phyloP scores from a whole-genome alignment of 2,329 filamentous ascomycete genomes.

The Cadophora sp. region DNA sequence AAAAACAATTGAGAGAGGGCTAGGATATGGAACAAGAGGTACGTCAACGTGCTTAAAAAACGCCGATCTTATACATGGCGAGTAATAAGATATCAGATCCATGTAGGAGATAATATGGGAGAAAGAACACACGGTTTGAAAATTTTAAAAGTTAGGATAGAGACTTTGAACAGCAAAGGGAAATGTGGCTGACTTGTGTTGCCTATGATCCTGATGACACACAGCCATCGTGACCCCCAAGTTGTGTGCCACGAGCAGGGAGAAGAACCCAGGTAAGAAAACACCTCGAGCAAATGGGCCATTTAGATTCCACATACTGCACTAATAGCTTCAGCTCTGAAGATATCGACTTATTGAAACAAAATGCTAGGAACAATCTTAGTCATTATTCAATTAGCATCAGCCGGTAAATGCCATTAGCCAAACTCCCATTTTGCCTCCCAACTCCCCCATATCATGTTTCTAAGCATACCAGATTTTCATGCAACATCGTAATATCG shows the following conservation, averaged over 20 bases:
- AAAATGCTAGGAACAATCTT: not conserved
- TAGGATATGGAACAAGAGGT: not conserved
- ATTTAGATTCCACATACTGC: not conserved
- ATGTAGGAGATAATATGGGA: not conserved
- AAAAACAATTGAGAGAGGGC: not conserved
- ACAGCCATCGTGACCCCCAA: not conserved
- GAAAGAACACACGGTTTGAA: not conserved
- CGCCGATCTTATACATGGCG: not conserved
- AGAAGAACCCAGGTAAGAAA: not conserved
- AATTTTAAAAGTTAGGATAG: not conserved
- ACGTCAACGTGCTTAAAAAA: not conserved
- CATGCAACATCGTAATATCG: not conserved
- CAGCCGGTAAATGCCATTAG: not conserved
- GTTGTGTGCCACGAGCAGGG: constrained; percentile 1
- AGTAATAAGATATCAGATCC: not conserved
- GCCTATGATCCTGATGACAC: not conserved
- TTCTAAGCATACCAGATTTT: not conserved
- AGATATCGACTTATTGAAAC: not conserved
- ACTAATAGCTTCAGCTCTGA: not conserved
- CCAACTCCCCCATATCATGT: not conserved
- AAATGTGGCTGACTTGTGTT: not conserved
- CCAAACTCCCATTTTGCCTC: not conserved
- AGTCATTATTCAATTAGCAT: not conserved
- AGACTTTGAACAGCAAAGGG: not conserved
- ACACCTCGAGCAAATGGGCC: not conserved